phyloP scores from a whole-genome alignment of 2,329 filamentous ascomycete genomes.

The Pseudocercospora ulei region DNA sequence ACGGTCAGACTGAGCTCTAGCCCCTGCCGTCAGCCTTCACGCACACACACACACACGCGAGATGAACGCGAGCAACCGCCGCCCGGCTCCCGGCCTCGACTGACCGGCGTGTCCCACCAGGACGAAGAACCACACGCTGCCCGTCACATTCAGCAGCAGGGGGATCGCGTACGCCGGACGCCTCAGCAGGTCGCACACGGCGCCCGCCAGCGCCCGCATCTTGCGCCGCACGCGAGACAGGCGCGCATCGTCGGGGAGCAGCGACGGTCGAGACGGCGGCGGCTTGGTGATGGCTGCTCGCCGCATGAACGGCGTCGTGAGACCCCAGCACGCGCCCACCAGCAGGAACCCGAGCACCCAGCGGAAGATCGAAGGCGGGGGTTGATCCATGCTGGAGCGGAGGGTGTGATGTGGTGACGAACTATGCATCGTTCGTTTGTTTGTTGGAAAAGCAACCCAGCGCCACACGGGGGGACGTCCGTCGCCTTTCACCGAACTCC shows the following conservation, averaged over 20 bases:
- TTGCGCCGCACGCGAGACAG: conserved; percentile 54
- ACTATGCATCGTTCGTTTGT: too few relatives aligned
- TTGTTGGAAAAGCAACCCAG: too few relatives aligned
- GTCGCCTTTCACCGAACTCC: too few relatives aligned
- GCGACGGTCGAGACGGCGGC: conserved; percentile 45
- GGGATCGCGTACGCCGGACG: conserved; percentile 80
- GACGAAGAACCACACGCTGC: conserved; percentile 93
- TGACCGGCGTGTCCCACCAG: conserved; percentile 82
- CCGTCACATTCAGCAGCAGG: conserved; percentile 76
- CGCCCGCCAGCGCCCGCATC: conserved; percentile 58
- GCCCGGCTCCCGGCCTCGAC: conserved; percentile 33
- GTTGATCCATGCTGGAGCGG: conserved; percentile 26
- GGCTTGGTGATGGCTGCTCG: conserved; percentile 57
- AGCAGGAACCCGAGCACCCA: conserved; percentile 83
- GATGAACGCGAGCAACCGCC: not conserved
- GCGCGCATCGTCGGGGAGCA: conserved; percentile 37
- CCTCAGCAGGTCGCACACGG: conserved; percentile 64
- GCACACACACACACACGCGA: not conserved
- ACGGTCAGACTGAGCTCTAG: conserved; percentile 84
- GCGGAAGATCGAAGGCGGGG: conserved; percentile 51
- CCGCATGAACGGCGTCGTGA: conserved; percentile 83
- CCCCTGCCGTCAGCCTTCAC: not conserved
- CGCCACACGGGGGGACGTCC: too few relatives aligned
- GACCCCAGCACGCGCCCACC: conserved; percentile 84
- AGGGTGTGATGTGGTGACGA: not conserved